phyloP scores from a whole-genome alignment of 768 basidiomycete genomes.

The Mycena haematopus region DNA sequence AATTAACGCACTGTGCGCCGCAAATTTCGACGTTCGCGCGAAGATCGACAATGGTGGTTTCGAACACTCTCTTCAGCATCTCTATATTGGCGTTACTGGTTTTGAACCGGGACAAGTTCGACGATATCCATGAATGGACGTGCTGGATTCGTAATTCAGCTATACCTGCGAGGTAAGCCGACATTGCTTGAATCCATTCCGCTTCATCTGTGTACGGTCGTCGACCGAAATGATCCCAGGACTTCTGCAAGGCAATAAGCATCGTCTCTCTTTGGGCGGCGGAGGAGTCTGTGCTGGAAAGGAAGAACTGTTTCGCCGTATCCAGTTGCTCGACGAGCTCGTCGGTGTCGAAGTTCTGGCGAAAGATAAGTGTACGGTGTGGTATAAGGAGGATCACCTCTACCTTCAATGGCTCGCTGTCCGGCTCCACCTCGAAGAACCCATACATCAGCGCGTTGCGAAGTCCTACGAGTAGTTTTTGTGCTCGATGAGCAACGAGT shows the following conservation, averaged over 20 bases:
- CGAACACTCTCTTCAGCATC: slow-evolving; percentile 50
- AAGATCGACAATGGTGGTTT: slow-evolving; percentile 51
- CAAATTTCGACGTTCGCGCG: slow-evolving; percentile 56
- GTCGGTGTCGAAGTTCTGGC: slow-evolving; percentile 63
- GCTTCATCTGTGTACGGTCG: slow-evolving; percentile 46
- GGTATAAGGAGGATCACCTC: neutral
- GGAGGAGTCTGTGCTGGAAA: slow-evolving; percentile 17
- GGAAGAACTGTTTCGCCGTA: slow-evolving; percentile 43
- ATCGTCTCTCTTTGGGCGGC: slow-evolving; percentile 31
- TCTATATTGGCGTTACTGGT: slow-evolving; percentile 51
- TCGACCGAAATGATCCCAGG: slow-evolving; percentile 39
- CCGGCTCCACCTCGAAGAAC: slow-evolving; percentile 50
- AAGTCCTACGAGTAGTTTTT: slow-evolving; percentile 48
- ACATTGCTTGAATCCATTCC: slow-evolving; percentile 49
- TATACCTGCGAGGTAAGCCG: slow-evolving; percentile 44
- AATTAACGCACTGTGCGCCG: slow-evolving; percentile 50
- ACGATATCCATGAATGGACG: slow-evolving; percentile 57
- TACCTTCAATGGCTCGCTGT: slow-evolving; percentile 58
- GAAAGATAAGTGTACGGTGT: neutral
- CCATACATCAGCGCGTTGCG: slow-evolving; percentile 57
- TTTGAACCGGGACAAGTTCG: slow-evolving; percentile 57
- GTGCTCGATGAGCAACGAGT: slow-evolving; percentile 54
- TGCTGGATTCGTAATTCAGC: slow-evolving; percentile 52
- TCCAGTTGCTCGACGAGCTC: slow-evolving; percentile 45
- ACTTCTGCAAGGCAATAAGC: slow-evolving; percentile 32